Base-by-base conservation (phyloP, 2,329 filamentous ascomycete genomes). In the Fusarium musae region DNA sequence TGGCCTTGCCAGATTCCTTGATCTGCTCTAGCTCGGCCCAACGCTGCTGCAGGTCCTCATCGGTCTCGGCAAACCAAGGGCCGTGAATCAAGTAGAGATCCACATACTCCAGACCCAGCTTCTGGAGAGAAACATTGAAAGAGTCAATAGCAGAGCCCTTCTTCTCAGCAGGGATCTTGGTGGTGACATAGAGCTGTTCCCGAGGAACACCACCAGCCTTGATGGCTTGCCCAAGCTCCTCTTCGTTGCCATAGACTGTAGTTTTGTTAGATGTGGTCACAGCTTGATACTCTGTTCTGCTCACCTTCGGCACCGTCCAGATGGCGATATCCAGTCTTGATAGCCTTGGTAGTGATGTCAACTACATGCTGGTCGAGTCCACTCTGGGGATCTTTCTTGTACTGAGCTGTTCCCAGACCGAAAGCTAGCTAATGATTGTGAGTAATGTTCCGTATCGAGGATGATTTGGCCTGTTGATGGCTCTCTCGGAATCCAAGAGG, bases 291-390 rank as follows among this genome's bases (percentile, higher is more conserved):
- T 21, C 12, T 5, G 13, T n/a, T 19, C 12, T 21, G 72, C 82
- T 64, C 79, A 91, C 91, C 83, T 84, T 95, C 91, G 26, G 93
- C 93, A 47, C 93, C 90, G 80, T 96, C 93, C 6, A 95, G 85
- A 78, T 95, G 93, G 65, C 87, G 86, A 80, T 91, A 95, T 30
- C 92, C 93, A n/a, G 89, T 81, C 61, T 88, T 87, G 76, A 94
- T 91, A 37, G 93, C 93, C 72, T 83, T 86, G 63, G 92, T 88
- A 46, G 87, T 86, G 59, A 83, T 72, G 30, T 85, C 81, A 50
- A 87, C 79, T 54, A 87, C 82, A 9, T 86, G 84, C 63, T 90
- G 82, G 73, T 93, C 90, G 46, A 91, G 83, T 52, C 86, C 83
- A 53, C 80, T 84, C 13, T 85, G 82, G 8, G 79, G 79, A 74